Base-by-base conservation (phyloP, 495 filamentous ascomycete species). In the Gamarada debralockiae region DNA sequence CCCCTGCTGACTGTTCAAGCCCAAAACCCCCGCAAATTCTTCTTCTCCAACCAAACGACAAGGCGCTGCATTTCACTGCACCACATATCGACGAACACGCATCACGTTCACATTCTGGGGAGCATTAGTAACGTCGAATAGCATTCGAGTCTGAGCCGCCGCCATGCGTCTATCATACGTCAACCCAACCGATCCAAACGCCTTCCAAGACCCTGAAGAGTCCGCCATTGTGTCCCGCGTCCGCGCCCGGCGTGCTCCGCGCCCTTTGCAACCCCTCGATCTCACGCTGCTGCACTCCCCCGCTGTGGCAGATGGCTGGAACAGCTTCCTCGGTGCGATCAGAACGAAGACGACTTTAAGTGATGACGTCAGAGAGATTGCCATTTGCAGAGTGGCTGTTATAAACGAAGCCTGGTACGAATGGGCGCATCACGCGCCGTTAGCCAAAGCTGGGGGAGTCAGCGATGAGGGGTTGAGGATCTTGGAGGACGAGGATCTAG, bases 351-450 rank as follows among this genome's bases (percentile, higher is more conserved):
- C 84, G 3, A 68, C 68, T 20, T 67, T 91, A 1, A 61, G 77
- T 0, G 76, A 76, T 4, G 74, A 82, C 39, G 61, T 86, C 31
- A 78, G 83, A 17, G 89, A 93, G 67, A 61, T 90, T 4, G 81
- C 84, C 48, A 89, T 93, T 49, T 86, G 80, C 57, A 77, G 87
- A 25, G 84, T 92, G 1, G 88, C 89, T 2, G 79, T 84, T 3
- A 70, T 86, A 45, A 92, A 92, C 54, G 61, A 74, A 1, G 89
- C 89, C 0, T 81, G 79, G 70, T 92, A 87, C 65, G 88, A 93
- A 66, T 93, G 87, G 89, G 79, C 69, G 29, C 81, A 87, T 42
- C 89, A 93, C 62, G 76, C 79, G 31, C 89, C 87, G 1, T 65
- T 93, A 6, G 70, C 78, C 5, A 64, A 59, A 42, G 61, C 41